Evolutionary conservation across 2,329 filamentous ascomycete species (phyloP).

Genomic region (Sphaerulina musiva): DNA sequence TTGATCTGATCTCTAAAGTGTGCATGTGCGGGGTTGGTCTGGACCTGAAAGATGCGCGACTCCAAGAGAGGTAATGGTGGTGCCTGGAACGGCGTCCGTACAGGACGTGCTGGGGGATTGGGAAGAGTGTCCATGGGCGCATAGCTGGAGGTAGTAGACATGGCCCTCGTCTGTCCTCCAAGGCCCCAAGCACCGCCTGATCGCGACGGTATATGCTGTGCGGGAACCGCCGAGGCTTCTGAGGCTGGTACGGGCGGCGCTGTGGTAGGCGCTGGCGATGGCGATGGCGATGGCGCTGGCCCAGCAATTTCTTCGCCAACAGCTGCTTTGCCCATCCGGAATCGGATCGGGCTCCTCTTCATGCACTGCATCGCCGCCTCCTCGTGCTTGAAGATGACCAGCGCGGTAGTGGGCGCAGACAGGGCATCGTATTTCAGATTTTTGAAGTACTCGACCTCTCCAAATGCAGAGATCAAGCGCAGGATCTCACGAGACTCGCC

Average conservation of each 20-base stretch:
- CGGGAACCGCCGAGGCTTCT: background rate
- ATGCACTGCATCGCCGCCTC: slow-evolving; percentile 39
- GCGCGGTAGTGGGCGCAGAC: slow-evolving; percentile 36
- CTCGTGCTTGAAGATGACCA: slow-evolving; percentile 43
- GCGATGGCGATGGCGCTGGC: background rate
- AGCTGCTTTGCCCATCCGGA: slow-evolving; percentile 35
- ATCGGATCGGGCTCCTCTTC: slow-evolving; percentile 42
- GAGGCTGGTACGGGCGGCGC: background rate
- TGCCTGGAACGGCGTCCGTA: slow-evolving; percentile 15
- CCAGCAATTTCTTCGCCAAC: slow-evolving; percentile 11
- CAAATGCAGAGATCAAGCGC: slow-evolving; percentile 44
- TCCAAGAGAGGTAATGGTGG: slow-evolving; percentile 12
- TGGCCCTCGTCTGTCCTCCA: slow-evolving; percentile 11
- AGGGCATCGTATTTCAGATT: slow-evolving; percentile 44
- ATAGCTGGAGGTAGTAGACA: slow-evolving; percentile 16
- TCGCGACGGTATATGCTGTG: background rate
- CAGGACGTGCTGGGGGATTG: slow-evolving; percentile 8
- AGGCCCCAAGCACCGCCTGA: slow-evolving; percentile 12
- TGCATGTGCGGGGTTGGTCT: slow-evolving; percentile 34
- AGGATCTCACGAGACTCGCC: slow-evolving; percentile 47
- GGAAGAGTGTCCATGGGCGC: slow-evolving; percentile 7
- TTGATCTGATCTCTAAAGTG: slow-evolving; percentile 41
- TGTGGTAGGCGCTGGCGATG: background rate
- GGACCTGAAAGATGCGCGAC: slow-evolving; percentile 38
- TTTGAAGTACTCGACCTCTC: slow-evolving; percentile 45